Evolutionary conservation across 345 rosid genomes (phyloP).

Genomic region (Atalantia buxifolia): DNA sequence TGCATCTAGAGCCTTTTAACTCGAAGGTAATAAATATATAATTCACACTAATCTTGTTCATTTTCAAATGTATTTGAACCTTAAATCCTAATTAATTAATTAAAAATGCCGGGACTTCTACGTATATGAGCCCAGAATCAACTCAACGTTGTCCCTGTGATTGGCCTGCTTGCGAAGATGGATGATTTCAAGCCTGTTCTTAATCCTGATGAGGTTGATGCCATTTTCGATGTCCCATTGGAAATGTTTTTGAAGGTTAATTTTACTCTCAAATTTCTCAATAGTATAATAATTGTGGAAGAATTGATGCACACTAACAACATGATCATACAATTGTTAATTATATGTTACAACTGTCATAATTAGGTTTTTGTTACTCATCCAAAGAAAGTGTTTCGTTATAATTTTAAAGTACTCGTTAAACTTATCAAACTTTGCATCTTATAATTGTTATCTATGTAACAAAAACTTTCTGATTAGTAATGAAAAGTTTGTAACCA

Average conservation of each 20-base stretch:
- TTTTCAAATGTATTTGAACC: background rate
- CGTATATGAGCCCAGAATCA: constrained; percentile 25
- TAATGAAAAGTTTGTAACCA: too few species aligned
- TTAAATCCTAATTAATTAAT: background rate
- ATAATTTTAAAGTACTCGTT: too few species aligned
- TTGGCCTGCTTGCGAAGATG: constrained; percentile 26
- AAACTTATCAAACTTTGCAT: too few species aligned
- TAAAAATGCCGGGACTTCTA: background rate
- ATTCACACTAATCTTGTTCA: background rate
- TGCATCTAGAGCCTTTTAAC: constrained; percentile 28
- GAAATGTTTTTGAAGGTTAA: constrained; percentile 45
- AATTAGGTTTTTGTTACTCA: too few species aligned
- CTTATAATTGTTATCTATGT: too few species aligned
- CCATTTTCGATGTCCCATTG: constrained; percentile 35
- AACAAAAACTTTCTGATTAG: too few species aligned
- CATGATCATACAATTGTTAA: too few species aligned
- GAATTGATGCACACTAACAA: too few species aligned
- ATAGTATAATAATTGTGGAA: too few species aligned
- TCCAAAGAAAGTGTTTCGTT: too few species aligned
- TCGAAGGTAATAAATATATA: constrained; percentile 20
- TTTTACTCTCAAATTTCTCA: background rate
- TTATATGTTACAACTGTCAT: too few species aligned
- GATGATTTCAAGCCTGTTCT: constrained; percentile 32
- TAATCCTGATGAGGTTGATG: constrained; percentile 37
- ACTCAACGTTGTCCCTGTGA: constrained; percentile 32